A percentile compares a stretch with the other conserved stretches of the same genome.
Conservation (phyloP, 164 flowering plant species). For the Platanus orientalis region DNA sequence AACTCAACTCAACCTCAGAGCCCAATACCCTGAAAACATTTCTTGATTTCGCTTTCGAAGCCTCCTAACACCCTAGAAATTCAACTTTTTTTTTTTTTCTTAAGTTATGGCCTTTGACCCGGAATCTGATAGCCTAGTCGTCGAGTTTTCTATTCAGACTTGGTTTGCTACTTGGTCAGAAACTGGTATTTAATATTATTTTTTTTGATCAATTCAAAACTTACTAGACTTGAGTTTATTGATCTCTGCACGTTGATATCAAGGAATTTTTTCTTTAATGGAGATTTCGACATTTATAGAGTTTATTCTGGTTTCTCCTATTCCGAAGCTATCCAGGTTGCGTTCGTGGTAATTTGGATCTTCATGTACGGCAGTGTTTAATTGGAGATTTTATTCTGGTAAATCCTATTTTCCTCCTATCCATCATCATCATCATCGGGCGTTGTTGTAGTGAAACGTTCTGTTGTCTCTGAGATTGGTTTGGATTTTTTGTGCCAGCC, state of each 20-base stretch:
- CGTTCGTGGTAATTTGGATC: not conserved
- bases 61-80: too few species aligned
- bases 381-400: too few species aligned
- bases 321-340: constrained; percentile 15
- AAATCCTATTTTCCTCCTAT: too few species aligned
- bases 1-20: not conserved
- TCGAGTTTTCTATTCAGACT: too few species aligned
- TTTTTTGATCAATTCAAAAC: too few species aligned
- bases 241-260: too few species aligned
- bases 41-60: too few species aligned
- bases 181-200: not conserved
- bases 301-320: constrained; percentile 1
- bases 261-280: constrained; percentile 2
- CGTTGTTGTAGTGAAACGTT: too few species aligned
- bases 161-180: not conserved
- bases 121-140: not conserved
- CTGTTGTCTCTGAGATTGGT: not conserved
- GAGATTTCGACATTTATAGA: constrained; percentile 8
- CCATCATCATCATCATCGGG: too few species aligned
- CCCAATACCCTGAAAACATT: not conserved
- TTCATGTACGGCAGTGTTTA: too few species aligned
- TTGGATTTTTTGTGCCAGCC: not conserved
- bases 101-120: not conserved
- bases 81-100: not conserved
- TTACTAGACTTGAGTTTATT: too few species aligned